Percentiles rank a stretch among this genome's conserved stretches.
phyloP scores from a whole-genome alignment of 768 basidiomycete species.

The Mycena vulgaris region DNA sequence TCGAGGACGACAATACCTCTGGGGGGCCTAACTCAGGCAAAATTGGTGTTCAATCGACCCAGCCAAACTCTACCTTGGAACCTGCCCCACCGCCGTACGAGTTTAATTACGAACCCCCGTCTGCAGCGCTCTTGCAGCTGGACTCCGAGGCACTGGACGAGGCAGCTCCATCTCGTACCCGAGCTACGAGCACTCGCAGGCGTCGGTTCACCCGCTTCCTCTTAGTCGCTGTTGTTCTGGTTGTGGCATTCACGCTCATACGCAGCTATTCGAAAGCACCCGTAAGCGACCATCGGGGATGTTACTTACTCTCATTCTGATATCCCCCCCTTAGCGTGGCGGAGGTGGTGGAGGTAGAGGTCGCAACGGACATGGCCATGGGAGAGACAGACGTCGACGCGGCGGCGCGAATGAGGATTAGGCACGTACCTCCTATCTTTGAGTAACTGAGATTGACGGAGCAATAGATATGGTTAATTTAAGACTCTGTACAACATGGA shows the following conservation, averaged over 20 bases:
- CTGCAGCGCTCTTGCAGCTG: background rate
- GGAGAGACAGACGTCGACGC: background rate
- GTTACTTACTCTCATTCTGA: background rate
- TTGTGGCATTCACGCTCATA: conserved; percentile 8
- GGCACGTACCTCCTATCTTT: background rate
- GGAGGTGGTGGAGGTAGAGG: background rate
- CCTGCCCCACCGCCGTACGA: conserved; percentile 24
- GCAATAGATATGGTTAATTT: background rate
- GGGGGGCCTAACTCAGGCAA: too few relatives aligned
- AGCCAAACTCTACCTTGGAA: background rate
- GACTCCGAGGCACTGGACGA: background rate
- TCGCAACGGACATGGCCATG: background rate
- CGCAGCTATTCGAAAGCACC: background rate
- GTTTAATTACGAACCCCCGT: background rate
- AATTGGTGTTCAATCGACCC: background rate
- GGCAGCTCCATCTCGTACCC: background rate
- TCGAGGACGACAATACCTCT: background rate
- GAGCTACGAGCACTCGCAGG: background rate
- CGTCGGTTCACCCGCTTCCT: conserved; percentile 12
- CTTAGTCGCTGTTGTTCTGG: background rate
- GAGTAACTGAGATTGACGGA: background rate
- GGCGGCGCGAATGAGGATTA: background rate
- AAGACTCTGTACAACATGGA: conserved; percentile 1
- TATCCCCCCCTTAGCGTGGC: background rate
- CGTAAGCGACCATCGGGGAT: background rate